Evolutionary conservation across 2,329 filamentous ascomycete species (phyloP), one percentile per base, ranked within the genome.

Genomic region (Colletotrichum sp.): DNA sequence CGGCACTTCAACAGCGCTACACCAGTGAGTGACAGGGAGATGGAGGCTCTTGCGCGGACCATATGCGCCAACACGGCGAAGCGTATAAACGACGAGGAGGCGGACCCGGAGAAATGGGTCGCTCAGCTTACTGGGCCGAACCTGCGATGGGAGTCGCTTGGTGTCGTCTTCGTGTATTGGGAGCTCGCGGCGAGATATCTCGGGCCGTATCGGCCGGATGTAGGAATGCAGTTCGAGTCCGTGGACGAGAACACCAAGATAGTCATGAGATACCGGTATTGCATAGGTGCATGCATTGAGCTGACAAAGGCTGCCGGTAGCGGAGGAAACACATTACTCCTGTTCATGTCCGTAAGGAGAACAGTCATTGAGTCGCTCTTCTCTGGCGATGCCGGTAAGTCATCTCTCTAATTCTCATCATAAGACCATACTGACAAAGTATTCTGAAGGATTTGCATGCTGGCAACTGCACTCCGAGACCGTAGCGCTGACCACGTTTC

Each of bases 131-230:
- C 80, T 0, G 86, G 86, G 0, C 75, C 77, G 0, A 84, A 83
- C 18, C 79, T 87, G 24, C 82, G 87, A 1, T 89, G 87, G 87
- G 87, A 89, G 69, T 83, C 85, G 0, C 70, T 89, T 2, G 87
- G 86, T 0, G 69, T 88, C 13, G 78, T 87, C 2, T 88, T 83
- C 28, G 78, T 73, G 8, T 78, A 78, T 64, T 79, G 78, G 77
- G 77, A 78, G 62, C n/a, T 75, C 24, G 67, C 70, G 28, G 74
- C 64, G 9, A 64, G 74, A 24, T 73, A 60, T 21, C 44, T 74
- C 26, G 70, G 70, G 8, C 70, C 70, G 10, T 74, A 69, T 49
- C 64, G 74, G n/a, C 74, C 64, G 5, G 74, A 76, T 16, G 57
- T 60, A 13, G 64, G 64, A 5, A 65, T 65, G 28, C 30, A 69